A percentile compares a stretch with the other conserved stretches of the same genome.
phyloP scores from a whole-genome alignment of 805 yeast species.

The Kluyveromyces siamensis region DNA sequence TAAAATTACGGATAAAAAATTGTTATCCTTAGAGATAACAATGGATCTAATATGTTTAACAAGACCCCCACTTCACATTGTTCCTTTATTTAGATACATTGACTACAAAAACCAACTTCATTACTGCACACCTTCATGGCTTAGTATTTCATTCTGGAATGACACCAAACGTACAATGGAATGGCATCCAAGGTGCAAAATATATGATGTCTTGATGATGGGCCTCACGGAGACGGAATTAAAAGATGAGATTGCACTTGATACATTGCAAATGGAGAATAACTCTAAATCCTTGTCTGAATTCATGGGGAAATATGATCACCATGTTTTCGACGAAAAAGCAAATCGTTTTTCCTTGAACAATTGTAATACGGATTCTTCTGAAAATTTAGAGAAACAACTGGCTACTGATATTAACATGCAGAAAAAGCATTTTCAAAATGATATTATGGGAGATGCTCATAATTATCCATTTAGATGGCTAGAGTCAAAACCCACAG shows the following conservation, averaged over 20 bases:
- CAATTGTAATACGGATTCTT: background rate
- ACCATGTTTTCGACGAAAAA: slow-evolving; percentile 35
- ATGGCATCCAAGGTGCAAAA: slow-evolving; percentile 93
- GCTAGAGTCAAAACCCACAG: slow-evolving; percentile 2
- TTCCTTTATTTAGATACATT: slow-evolving; percentile 75
- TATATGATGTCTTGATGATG: slow-evolving; percentile 96
- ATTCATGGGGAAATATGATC: slow-evolving; percentile 64
- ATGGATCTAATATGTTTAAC: slow-evolving; percentile 83
- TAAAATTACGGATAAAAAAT: slow-evolving; percentile 62
- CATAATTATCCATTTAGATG: background rate
- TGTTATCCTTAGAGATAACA: slow-evolving; percentile 73
- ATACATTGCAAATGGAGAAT: slow-evolving; percentile 37
- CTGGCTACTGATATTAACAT: background rate
- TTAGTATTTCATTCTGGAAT: slow-evolving; percentile 86
- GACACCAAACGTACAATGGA: slow-evolving; percentile 40
- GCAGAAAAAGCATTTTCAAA: background rate
- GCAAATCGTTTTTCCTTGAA: background rate
- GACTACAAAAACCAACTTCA: slow-evolving; percentile 41
- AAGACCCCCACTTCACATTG: slow-evolving; percentile 85
- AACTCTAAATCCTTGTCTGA: slow-evolving; percentile 38
- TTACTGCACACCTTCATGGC: slow-evolving; percentile 90
- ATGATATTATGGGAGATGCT: background rate
- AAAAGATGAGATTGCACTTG: slow-evolving; percentile 52
- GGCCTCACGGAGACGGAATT: slow-evolving; percentile 91
- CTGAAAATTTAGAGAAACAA: background rate